A percentile compares a stretch with the other conserved stretches of the same genome.
phyloP scores from a whole-genome alignment of 140 eudicot genomes.

The Anethum foeniculum region DNA sequence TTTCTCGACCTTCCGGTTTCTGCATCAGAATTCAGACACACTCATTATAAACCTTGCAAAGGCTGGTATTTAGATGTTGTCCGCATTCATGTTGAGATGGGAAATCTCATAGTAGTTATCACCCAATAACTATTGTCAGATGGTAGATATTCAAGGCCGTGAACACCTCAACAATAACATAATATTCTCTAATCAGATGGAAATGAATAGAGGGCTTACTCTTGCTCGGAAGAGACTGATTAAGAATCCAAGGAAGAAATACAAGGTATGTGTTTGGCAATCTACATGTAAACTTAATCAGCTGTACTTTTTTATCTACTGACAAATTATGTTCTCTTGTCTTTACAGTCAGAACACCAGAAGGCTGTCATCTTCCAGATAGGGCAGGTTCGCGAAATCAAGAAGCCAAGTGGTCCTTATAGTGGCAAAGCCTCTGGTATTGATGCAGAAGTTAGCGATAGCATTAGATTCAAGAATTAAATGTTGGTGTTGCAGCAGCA shows the following conservation, averaged over 20 bases:
- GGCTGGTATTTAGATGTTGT: too few relatives aligned
- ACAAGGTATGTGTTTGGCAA: constrained; percentile 43
- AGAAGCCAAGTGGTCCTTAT: constrained; percentile 42
- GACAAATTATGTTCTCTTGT: neutral
- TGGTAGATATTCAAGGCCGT: neutral
- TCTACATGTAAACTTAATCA: neutral
- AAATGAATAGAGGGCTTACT: constrained; percentile 79
- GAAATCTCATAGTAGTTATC: constrained; percentile 29
- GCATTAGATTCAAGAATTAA: constrained; percentile 51
- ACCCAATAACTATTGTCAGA: neutral
- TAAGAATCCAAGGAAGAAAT: constrained; percentile 77
- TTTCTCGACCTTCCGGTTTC: neutral
- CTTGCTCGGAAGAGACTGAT: constrained; percentile 50
- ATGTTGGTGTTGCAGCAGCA: neutral
- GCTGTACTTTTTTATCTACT: neutral
- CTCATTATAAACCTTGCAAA: neutral
- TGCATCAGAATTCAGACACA: neutral
- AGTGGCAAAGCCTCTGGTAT: constrained; percentile 79
- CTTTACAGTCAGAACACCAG: constrained; percentile 46
- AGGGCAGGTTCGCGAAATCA: constrained; percentile 60
- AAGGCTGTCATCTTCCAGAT: constrained; percentile 41
- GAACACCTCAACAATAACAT: neutral
- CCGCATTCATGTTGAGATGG: constrained; percentile 29
- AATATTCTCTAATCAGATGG: constrained; percentile 40
- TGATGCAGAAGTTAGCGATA: constrained; percentile 43